Evolutionary conservation across 176 grass and related monocot genomes (phyloP), one percentile per base, ranked within the genome.

Genomic region (Eragrostis curvula): DNA sequence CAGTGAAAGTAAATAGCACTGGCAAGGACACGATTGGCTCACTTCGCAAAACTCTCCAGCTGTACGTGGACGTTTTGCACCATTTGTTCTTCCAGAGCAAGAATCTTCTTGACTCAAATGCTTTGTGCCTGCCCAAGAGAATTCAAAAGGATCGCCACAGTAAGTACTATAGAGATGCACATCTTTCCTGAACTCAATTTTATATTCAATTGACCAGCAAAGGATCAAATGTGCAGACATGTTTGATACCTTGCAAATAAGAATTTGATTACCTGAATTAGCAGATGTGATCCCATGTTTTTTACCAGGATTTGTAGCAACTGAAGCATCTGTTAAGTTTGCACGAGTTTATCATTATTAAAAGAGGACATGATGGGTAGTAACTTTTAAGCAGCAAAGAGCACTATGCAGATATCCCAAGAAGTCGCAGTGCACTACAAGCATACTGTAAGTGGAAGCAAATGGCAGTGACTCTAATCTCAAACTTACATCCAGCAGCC

Each of bases 51-150:
- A 36, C 16, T 50, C 28, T 28, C 43, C 18, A 36, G 60, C 36
- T 65, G 12, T 20, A 50, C 17, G 60, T 39, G 45, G 46, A 23
- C 20, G 44, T 66, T 79, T 79, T 79, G 60, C 76, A 36, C 27
- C 18, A 65, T 18, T 32, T 15, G 9, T 18, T 49, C 45, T 66
- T 79, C 39, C 76, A 39, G 60, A 28, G 5, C 12, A 21, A 21
- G 10, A 79, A 23, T 57, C 53, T 50, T 79, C 60, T 79, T 51
- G 27, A 50, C 27, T 50, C 27, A 9, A 40, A 66, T 10, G 7
- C 76, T 79, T 66, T 16, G 27, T 66, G 7, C 12, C 76, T 79
- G 43, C 18, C 17, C 76, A 79, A 51, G 45, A 66, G 66, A 79
- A 66, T 2, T 16, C 5, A 18, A 18, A 66, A 32, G 43, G n/a